Evolutionary conservation across 352 stramenopile species (phyloP).

Genomic region (Globisporangium emineosum): DNA sequence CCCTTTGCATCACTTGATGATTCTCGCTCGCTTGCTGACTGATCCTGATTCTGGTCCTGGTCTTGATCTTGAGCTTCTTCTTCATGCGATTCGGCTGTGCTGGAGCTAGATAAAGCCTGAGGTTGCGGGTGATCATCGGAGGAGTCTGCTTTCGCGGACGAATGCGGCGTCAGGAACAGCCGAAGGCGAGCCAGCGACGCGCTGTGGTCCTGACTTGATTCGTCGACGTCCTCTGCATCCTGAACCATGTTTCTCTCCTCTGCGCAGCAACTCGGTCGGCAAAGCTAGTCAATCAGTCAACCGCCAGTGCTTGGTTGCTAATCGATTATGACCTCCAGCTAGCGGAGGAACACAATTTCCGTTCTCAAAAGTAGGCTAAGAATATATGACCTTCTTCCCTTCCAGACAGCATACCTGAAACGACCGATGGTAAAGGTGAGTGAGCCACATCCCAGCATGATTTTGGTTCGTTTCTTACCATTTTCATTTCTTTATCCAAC

Average conservation of each 20-base stretch:
- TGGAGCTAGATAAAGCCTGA: neutral
- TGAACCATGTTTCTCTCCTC: neutral
- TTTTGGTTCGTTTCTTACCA: neutral
- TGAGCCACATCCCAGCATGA: neutral
- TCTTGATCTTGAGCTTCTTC: neutral
- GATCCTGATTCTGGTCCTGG: neutral
- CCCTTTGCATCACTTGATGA: neutral
- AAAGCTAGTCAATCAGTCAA: neutral
- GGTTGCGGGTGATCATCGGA: neutral
- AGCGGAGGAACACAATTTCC: neutral
- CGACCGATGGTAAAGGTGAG: neutral
- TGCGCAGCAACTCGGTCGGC: neutral
- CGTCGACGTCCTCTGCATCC: neutral
- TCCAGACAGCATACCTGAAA: neutral
- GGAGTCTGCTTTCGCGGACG: conserved; percentile 2
- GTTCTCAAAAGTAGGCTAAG: conserved; percentile 4
- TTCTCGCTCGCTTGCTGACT: neutral
- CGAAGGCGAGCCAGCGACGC: conserved; percentile 31
- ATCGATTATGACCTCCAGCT: neutral
- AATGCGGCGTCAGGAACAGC: conserved; percentile 32
- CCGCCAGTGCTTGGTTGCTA: neutral
- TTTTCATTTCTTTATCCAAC: neutral
- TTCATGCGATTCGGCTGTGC: neutral
- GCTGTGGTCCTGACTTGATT: conserved; percentile 12
- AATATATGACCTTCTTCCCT: neutral